A percentile compares a stretch with the other conserved stretches of the same genome.
phyloP scores from a whole-genome alignment of 148 eudicot genomes.

The Dysphania ambrosioides region DNA sequence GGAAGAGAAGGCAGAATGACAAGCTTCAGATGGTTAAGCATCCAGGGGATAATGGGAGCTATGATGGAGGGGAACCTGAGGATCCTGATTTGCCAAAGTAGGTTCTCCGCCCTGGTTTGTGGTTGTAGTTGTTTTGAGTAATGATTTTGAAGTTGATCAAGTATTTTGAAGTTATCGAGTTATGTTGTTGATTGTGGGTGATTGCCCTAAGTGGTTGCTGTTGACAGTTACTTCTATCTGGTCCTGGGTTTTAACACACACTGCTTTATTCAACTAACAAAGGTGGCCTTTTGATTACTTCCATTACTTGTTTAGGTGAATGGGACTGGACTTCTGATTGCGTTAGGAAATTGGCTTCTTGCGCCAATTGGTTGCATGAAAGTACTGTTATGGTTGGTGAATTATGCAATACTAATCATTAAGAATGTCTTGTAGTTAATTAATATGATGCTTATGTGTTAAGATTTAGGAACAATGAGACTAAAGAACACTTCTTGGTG shows the following conservation, averaged over 20 bases:
- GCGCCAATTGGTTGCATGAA: too few species aligned
- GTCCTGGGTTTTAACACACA: neutral
- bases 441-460: slow-evolving; percentile 1
- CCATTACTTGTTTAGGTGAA: slow-evolving; percentile 17
- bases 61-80: slow-evolving; percentile 51
- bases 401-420: too few species aligned
- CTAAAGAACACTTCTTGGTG: neutral
- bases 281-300: slow-evolving; percentile 1
- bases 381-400: too few species aligned
- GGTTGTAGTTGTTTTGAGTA: neutral
- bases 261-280: neutral
- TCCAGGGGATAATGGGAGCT: slow-evolving; percentile 47
- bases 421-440: too few species aligned
- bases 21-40: slow-evolving; percentile 74
- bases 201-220: slow-evolving; percentile 3
- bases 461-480: neutral
- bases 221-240: neutral
- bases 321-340: too few species aligned
- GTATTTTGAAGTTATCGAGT: neutral
- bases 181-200: neutral
- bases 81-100: slow-evolving; percentile 74
- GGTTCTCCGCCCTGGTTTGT: slow-evolving; percentile 22
- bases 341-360: too few species aligned
- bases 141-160: neutral
- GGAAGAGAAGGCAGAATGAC: slow-evolving; percentile 76